Evolutionary conservation across 2,329 filamentous ascomycete genomes (phyloP).

Genomic region (Paramyrothecium roridum): DNA sequence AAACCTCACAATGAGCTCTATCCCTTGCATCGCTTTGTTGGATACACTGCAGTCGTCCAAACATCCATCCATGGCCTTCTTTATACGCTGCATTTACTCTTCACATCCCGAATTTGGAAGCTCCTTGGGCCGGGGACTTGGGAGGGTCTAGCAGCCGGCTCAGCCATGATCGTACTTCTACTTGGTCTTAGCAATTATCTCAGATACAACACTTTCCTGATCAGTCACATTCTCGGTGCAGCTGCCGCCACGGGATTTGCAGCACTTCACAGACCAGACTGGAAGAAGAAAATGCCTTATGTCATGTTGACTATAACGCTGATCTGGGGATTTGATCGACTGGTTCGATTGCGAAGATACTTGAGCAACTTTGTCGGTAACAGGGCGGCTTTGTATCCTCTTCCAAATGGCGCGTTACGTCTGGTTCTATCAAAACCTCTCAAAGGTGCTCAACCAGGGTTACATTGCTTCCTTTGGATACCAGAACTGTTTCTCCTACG

Average conservation of each 20-base stretch:
- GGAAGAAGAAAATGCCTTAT: slow-evolving; percentile 28
- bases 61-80: slow-evolving; percentile 32
- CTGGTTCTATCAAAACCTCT: slow-evolving; percentile 41
- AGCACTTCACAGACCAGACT: slow-evolving; percentile 41
- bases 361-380: slow-evolving; percentile 5
- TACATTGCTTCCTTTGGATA: slow-evolving; percentile 54
- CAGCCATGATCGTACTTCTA: slow-evolving; percentile 33
- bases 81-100: slow-evolving; percentile 27
- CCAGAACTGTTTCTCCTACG: slow-evolving; percentile 47
- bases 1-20: slow-evolving; percentile 43
- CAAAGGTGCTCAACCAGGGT: slow-evolving; percentile 18
- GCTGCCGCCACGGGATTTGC: slow-evolving; percentile 35
- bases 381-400: slow-evolving; percentile 33
- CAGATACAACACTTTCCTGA: slow-evolving; percentile 46
- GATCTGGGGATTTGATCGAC: slow-evolving; percentile 42
- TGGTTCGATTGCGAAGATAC: slow-evolving; percentile 26
- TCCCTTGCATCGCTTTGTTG: slow-evolving; percentile 40
- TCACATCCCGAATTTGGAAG: slow-evolving; percentile 4
- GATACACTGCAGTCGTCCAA: slow-evolving; percentile 36
- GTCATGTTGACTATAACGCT: slow-evolving; percentile 33
- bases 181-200: slow-evolving; percentile 26
- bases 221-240: slow-evolving; percentile 39
- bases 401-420: slow-evolving; percentile 40
- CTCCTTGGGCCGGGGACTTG: slow-evolving; percentile 7
- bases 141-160: slow-evolving; percentile 19